Percentiles rank a stretch among this genome's conserved stretches.
Conservation (phyloP, 306 rosid species). For the Abrus precatorius region DNA sequence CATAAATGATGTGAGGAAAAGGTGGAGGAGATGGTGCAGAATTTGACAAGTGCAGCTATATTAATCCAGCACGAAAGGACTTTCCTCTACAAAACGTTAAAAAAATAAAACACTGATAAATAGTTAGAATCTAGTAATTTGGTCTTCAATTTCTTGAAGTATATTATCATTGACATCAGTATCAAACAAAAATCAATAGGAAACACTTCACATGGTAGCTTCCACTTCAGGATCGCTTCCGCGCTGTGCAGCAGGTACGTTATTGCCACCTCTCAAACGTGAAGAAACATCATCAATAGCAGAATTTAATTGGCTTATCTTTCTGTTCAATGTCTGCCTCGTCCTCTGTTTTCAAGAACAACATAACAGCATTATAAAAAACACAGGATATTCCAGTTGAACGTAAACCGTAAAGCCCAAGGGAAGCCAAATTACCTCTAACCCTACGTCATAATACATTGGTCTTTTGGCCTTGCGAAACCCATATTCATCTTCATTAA, state of each 20-base stretch:
- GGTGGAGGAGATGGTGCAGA: too few species aligned
- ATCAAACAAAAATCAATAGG: neutral
- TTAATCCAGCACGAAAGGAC: too few species aligned
- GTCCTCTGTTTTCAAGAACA: constrained; percentile 70
- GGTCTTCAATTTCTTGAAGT: too few species aligned
- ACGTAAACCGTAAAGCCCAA: constrained; percentile 16
- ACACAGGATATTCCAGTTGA: constrained; percentile 23
- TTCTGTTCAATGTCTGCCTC: constrained; percentile 79
- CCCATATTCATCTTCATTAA: constrained; percentile 90
- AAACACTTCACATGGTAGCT: constrained; percentile 68
- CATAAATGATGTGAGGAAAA: too few species aligned
- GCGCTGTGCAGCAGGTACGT: constrained; percentile 58
- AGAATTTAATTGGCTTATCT: constrained; percentile 88
- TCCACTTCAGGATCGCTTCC: constrained; percentile 84
- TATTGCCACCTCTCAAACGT: constrained; percentile 91
- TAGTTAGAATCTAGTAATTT: too few species aligned
- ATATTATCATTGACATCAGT: too few species aligned
- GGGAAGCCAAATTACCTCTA: constrained; percentile 68
- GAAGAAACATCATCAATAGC: constrained; percentile 96
- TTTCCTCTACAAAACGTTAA: too few species aligned
- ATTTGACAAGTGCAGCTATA: too few species aligned
- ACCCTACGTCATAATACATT: constrained; percentile 88
- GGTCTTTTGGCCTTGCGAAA: constrained; percentile 88
- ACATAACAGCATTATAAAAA: constrained; percentile 18
- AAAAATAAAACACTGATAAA: too few species aligned